A percentile compares a stretch with the other conserved stretches of the same genome.
These are phyloP conservation scores for Juncus inflexus DNA, from an alignment of 176 grass and related monocot genomes.

Conservation along the genomic window DNA sequence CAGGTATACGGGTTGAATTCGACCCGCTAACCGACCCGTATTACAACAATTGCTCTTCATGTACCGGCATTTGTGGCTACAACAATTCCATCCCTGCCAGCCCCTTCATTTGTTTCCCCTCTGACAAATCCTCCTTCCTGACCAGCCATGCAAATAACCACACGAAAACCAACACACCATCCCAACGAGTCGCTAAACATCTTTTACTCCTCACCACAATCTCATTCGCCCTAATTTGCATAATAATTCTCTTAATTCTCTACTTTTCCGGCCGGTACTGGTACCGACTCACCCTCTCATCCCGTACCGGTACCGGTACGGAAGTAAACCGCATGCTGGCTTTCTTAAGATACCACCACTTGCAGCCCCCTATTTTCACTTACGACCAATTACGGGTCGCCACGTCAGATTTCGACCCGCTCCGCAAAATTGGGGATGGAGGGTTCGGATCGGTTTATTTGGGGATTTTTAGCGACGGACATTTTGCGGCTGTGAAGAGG, in stretches of 20 bases:
- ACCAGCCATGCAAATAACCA: not conserved
- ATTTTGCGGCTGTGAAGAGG: conserved; percentile 69
- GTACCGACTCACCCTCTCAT: conserved; percentile 33
- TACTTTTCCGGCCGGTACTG: conserved; percentile 47
- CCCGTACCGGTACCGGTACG: not conserved
- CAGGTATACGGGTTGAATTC: conserved; percentile 30
- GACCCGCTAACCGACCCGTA: conserved; percentile 25
- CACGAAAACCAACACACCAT: not conserved
- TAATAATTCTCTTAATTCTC: conserved; percentile 49
- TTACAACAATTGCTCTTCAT: conserved; percentile 29
- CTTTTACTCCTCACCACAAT: conserved; percentile 28
- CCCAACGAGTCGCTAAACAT: not conserved
- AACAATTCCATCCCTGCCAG: conserved; percentile 34
- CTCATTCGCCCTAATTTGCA: conserved; percentile 32
- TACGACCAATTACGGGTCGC: conserved; percentile 74
- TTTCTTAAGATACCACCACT: conserved; percentile 40
- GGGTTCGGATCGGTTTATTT: conserved; percentile 81
- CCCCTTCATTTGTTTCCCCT: conserved; percentile 36
- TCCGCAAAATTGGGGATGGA: conserved; percentile 76
- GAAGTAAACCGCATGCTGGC: conserved; percentile 16
- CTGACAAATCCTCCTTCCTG: not conserved
- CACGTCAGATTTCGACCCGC: conserved; percentile 56
- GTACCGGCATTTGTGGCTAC: conserved; percentile 32
- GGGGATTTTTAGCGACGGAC: conserved; percentile 43
- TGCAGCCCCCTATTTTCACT: conserved; percentile 56